These are phyloP conservation scores for Rutstroemia sp. DNA, from an alignment of 2,329 filamentous ascomycete species.

Conservation along the genomic window DNA sequence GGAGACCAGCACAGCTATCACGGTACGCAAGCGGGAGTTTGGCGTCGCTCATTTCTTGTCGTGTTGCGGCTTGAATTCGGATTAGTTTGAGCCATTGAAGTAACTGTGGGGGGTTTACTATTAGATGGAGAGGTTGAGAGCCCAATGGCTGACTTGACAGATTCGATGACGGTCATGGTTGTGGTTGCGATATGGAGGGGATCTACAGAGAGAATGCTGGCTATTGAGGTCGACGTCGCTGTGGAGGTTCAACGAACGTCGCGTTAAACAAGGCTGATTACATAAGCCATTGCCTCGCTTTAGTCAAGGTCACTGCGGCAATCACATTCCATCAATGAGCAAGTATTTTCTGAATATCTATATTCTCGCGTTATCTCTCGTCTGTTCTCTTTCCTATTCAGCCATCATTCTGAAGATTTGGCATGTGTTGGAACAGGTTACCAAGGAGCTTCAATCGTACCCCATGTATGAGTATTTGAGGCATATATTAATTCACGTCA, in stretches of 20 bases:
- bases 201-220: background rate
- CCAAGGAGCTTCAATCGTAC: too few species aligned
- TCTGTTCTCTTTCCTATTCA: too few species aligned
- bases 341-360: too few species aligned
- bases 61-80: constrained; percentile 58
- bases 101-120: constrained; percentile 15
- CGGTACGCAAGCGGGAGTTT: constrained; percentile 84
- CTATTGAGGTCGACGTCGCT: background rate
- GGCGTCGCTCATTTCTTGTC: constrained; percentile 90
- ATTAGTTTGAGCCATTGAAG: constrained; percentile 11
- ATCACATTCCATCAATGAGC: too few species aligned
- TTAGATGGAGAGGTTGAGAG: constrained; percentile 29
- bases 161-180: constrained; percentile 39
- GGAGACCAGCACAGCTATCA: constrained; percentile 88
- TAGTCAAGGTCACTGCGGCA: too few species aligned
- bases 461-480: too few species aligned
- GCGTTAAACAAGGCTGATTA: background rate
- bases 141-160: constrained; percentile 41
- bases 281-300: background rate
- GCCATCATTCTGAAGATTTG: too few species aligned
- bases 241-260: background rate
- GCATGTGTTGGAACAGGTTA: too few species aligned
- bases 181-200: background rate
- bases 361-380: too few species aligned
- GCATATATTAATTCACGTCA: too few species aligned